These are phyloP conservation scores for Aspergillus thermomutatus DNA, from an alignment of 2,329 filamentous ascomycete genomes.

Conservation along the genomic window DNA sequence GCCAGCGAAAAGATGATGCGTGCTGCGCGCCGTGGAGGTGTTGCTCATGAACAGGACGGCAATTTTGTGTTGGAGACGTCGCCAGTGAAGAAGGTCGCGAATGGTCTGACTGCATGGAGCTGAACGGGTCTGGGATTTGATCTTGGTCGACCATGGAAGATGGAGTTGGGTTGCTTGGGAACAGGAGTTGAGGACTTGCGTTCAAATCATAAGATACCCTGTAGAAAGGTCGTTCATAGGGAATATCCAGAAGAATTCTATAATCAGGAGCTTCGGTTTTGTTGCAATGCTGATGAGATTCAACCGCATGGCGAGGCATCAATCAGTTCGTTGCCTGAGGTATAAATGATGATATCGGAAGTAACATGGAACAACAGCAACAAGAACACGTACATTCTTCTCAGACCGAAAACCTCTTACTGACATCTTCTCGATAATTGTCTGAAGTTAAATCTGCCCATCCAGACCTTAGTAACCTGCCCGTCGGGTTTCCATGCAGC, in stretches of 20 bases:
- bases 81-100: constrained; percentile 27
- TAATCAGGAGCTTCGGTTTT: no score
- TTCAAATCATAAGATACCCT: neutral
- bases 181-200: constrained; percentile 5
- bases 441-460: neutral
- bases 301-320: neutral
- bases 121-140: neutral
- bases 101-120: constrained; percentile 19
- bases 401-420: neutral
- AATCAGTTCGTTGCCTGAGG: neutral
- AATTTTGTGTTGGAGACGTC: constrained; percentile 37
- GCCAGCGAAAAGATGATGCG: constrained; percentile 39
- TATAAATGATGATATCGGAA: neutral
- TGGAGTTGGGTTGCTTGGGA: neutral
- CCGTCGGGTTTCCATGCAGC: constrained; percentile 30
- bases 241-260: neutral
- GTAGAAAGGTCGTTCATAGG: neutral
- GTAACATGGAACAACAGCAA: neutral
- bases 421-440: neutral
- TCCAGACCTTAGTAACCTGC: neutral
- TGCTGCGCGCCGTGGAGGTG: constrained; percentile 37
- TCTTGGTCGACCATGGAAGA: neutral
- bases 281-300: neutral
- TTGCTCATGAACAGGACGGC: constrained; percentile 41
- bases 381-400: neutral